These are phyloP conservation scores for Metschnikowia gelsemii DNA, from an alignment of 805 yeast species.

Conservation along the genomic window DNA sequence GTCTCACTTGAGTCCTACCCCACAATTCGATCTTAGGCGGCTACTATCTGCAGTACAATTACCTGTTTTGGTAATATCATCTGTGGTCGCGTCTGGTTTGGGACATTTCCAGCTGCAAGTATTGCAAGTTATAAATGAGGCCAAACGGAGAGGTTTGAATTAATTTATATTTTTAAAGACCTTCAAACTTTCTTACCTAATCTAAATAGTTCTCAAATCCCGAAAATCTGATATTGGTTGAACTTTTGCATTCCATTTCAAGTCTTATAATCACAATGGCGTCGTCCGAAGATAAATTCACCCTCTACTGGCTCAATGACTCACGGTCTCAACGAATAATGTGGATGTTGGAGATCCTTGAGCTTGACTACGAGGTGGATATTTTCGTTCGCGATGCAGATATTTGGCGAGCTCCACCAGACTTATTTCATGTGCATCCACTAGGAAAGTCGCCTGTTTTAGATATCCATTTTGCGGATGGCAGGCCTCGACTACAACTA, in stretches of 20 bases:
- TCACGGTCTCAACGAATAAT: slow-evolving; percentile 62
- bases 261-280: too few species aligned
- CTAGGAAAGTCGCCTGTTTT: slow-evolving; percentile 64
- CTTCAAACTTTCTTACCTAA: background rate
- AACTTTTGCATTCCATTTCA: too few species aligned
- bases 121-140: background rate
- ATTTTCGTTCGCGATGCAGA: slow-evolving; percentile 50
- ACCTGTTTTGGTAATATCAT: background rate
- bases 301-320: slow-evolving; percentile 41
- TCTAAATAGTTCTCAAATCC: background rate
- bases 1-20: background rate
- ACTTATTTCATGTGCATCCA: slow-evolving; percentile 53
- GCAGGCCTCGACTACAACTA: slow-evolving; percentile 33
- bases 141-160: background rate
- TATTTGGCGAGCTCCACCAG: slow-evolving; percentile 41
- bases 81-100: background rate
- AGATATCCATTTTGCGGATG: slow-evolving; percentile 39
- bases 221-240: too few species aligned
- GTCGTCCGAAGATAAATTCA: slow-evolving; percentile 16
- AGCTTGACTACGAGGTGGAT: slow-evolving; percentile 53
- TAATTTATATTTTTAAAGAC: too few species aligned
- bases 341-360: slow-evolving; percentile 65
- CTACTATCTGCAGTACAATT: background rate
- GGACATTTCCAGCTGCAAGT: background rate
- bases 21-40: background rate